Conservation (phyloP, 306 rosid species). For the Senna siamea region DNA sequence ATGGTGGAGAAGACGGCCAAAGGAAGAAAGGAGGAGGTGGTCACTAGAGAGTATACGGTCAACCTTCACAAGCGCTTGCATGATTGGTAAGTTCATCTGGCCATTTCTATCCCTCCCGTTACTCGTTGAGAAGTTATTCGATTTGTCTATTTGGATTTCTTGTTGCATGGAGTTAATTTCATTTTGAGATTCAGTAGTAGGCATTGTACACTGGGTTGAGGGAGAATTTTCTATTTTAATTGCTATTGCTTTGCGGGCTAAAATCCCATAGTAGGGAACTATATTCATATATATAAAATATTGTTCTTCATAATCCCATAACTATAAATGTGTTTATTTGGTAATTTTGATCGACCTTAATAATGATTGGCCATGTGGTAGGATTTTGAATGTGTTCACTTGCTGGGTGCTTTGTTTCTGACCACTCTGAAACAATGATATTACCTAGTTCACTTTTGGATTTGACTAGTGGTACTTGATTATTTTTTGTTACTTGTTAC, state of each 20-base stretch:
- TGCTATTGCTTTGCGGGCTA: background rate
- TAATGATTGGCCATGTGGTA: constrained; percentile 5
- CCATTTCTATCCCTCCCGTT: background rate
- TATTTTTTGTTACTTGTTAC: background rate
- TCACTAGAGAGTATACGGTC: constrained; percentile 52
- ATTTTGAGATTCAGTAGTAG: background rate
- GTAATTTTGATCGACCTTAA: background rate
- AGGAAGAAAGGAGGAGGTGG: constrained; percentile 52
- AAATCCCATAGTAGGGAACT: background rate
- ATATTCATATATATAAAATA: background rate
- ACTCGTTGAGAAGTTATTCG: background rate
- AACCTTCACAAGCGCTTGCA: constrained; percentile 60
- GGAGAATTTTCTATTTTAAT: background rate
- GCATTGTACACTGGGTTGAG: background rate
- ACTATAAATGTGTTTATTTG: background rate
- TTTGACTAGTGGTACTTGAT: background rate
- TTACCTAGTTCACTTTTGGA: background rate
- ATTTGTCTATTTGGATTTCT: background rate
- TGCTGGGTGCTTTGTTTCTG: background rate
- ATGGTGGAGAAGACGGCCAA: constrained; percentile 55
- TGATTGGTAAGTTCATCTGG: constrained; percentile 42
- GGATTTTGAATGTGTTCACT: background rate
- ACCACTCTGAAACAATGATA: background rate
- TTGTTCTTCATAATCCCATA: background rate
- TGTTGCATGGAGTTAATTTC: background rate